Conservation (phyloP, 441 rosid genomes). For the Erysimum cheiri region DNA sequence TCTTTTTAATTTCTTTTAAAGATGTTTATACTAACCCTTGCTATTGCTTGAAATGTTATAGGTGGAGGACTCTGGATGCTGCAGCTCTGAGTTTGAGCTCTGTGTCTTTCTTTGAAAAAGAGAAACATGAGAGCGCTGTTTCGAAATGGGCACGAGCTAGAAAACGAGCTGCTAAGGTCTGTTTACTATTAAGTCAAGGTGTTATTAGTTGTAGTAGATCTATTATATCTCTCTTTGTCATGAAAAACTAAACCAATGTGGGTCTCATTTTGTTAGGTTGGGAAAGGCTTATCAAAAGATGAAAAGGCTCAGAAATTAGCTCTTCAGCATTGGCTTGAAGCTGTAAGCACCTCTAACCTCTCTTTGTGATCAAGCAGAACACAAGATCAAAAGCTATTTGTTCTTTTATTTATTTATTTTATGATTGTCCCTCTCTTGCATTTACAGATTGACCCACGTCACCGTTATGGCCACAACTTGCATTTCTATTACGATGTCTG, state of each 20-base stretch:
- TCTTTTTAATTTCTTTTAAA: background rate
- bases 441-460: constrained; percentile 67
- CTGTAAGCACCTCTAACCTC: constrained; percentile 42
- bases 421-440: constrained; percentile 5
- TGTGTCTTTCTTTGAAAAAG: constrained; percentile 57
- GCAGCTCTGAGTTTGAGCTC: constrained; percentile 51
- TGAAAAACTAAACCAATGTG: constrained; percentile 2
- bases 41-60: constrained; percentile 30
- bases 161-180: constrained; percentile 56
- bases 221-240: constrained; percentile 15
- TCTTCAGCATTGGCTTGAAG: constrained; percentile 70
- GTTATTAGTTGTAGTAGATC: background rate
- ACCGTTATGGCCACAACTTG: constrained; percentile 66
- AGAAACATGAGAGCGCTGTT: constrained; percentile 53
- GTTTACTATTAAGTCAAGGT: constrained; percentile 1
- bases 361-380: constrained; percentile 4
- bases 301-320: constrained; percentile 57
- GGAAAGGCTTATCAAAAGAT: constrained; percentile 55
- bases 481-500: constrained; percentile 58
- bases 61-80: constrained; percentile 57
- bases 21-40: constrained; percentile 8
- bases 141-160: constrained; percentile 55
- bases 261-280: constrained; percentile 45
- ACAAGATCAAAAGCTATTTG: constrained; percentile 7
- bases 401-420: background rate